Evolutionary conservation across 1,284 basidiomycete genomes (phyloP).

Genomic region (Naganishia liquefaciens): DNA sequence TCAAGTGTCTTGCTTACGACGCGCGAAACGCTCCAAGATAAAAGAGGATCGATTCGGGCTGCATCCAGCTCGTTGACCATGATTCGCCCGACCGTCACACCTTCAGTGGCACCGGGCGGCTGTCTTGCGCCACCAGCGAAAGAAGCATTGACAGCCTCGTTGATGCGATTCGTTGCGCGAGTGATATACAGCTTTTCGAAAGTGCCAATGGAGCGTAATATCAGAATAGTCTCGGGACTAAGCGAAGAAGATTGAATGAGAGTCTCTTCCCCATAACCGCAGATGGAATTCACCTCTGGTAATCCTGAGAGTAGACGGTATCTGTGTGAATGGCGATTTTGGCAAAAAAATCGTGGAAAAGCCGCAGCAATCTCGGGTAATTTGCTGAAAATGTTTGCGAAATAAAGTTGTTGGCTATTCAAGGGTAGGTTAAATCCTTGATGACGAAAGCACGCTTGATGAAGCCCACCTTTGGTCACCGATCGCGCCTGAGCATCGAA

Average conservation of each 20-base stretch:
- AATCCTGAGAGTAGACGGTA: slow-evolving; percentile 75
- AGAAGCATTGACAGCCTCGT: slow-evolving; percentile 72
- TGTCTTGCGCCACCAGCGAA: slow-evolving; percentile 66
- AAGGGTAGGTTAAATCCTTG: not conserved
- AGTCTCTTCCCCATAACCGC: not conserved
- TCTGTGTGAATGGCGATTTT: slow-evolving; percentile 93
- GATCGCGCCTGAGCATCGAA: slow-evolving; percentile 79
- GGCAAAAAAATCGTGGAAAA: slow-evolving; percentile 94
- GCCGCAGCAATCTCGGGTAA: slow-evolving; percentile 79
- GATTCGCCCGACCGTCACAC: slow-evolving; percentile 69
- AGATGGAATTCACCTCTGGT: slow-evolving; percentile 69
- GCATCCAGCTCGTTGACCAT: slow-evolving; percentile 88
- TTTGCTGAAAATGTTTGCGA: slow-evolving; percentile 81
- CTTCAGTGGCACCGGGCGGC: slow-evolving; percentile 74
- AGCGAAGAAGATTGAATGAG: not conserved
- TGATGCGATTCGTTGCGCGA: slow-evolving; percentile 75
- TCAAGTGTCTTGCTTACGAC: slow-evolving; percentile 69
- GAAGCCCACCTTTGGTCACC: slow-evolving; percentile 64
- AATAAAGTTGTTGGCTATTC: slow-evolving; percentile 60
- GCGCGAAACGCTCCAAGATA: slow-evolving; percentile 75
- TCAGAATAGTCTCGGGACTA: slow-evolving; percentile 85
- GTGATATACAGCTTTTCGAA: slow-evolving; percentile 84
- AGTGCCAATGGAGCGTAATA: slow-evolving; percentile 74
- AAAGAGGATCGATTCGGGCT: slow-evolving; percentile 85
- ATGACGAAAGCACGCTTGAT: not conserved